These are phyloP conservation scores for Erysimum pusillum DNA, from an alignment of 441 rosid species.

Conservation along the genomic window DNA sequence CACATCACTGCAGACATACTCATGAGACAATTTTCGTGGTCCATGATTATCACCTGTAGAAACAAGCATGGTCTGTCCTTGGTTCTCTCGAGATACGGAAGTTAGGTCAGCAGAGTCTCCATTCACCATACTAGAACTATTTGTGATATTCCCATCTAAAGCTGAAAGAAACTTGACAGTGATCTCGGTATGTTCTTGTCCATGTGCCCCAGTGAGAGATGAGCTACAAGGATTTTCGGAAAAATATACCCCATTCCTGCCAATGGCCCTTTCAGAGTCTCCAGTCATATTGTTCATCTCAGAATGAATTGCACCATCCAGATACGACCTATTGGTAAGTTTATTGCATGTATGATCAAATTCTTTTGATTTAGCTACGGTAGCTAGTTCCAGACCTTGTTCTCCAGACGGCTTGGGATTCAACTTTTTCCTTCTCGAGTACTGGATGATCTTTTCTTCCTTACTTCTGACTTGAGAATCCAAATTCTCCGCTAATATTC, in stretches of 20 bases:
- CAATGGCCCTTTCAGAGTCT: conserved; percentile 41
- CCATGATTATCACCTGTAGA: conserved; percentile 42
- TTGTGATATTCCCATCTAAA: conserved; percentile 30
- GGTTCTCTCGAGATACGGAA: conserved; percentile 46
- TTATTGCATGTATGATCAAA: conserved; percentile 10
- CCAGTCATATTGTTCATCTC: conserved; percentile 44
- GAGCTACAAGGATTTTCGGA: conserved; percentile 33
- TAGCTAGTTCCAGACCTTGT: conserved; percentile 49
- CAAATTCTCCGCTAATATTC: conserved; percentile 42
- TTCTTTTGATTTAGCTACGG: conserved; percentile 31
- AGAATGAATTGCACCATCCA: conserved; percentile 36
- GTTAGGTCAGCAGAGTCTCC: conserved; percentile 41
- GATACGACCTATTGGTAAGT: conserved; percentile 21
- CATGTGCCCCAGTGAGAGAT: conserved; percentile 31
- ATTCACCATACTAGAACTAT: conserved; percentile 43
- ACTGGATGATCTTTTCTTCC: conserved; percentile 74
- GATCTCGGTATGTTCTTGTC: conserved; percentile 40
- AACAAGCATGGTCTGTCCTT: conserved; percentile 41
- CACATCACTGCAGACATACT: conserved; percentile 28
- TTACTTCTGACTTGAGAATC: conserved; percentile 48
- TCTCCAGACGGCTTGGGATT: conserved; percentile 57
- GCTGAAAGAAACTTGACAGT: conserved; percentile 32
- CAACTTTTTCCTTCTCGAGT: conserved; percentile 79
- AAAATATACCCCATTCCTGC: conserved; percentile 30
- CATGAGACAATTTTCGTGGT: conserved; percentile 41